A percentile compares a stretch with the other conserved stretches of the same genome.
phyloP scores from a whole-genome alignment of 2,329 filamentous ascomycete species.

The Myrmaecium sp. region DNA sequence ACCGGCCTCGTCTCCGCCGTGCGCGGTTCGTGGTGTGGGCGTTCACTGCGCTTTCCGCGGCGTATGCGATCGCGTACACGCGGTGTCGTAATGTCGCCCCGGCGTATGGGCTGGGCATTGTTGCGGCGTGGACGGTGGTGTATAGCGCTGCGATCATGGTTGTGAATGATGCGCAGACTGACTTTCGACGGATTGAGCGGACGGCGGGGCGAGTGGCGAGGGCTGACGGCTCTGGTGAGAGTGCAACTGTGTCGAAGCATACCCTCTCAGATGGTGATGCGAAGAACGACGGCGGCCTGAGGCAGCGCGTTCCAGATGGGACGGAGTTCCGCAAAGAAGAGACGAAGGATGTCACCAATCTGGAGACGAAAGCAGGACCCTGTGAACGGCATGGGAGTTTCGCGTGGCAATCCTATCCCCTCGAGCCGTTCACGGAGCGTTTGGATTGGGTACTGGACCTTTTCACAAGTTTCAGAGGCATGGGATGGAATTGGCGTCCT shows the following conservation, averaged over 20 bases:
- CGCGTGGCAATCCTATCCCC: conserved; percentile 38
- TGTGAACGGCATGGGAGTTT: conserved; percentile 19
- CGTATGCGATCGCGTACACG: conserved; percentile 26
- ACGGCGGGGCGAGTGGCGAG: conserved; percentile 11
- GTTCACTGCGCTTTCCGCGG: conserved; percentile 24
- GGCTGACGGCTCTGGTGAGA: too few relatives aligned
- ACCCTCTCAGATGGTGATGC: neutral
- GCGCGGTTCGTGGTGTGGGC: conserved; percentile 30
- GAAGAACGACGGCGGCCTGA: too few relatives aligned
- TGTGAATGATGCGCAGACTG: conserved; percentile 36
- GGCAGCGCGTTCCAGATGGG: too few relatives aligned
- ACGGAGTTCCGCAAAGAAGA: neutral
- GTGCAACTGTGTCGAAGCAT: neutral
- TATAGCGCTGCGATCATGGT: conserved; percentile 37
- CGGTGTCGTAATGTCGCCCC: conserved; percentile 33
- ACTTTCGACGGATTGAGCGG: conserved; percentile 40
- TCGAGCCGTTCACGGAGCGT: conserved; percentile 29
- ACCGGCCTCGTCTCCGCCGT: conserved; percentile 20
- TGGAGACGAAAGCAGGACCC: conserved; percentile 8
- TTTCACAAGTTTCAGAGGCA: conserved; percentile 40
- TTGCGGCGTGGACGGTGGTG: conserved; percentile 36
- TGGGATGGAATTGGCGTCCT: conserved; percentile 43
- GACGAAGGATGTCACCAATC: conserved; percentile 2
- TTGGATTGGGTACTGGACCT: conserved; percentile 42
- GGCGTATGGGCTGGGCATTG: conserved; percentile 38